Evolutionary conservation across 768 basidiomycete genomes (phyloP).

Genomic region (Russula lepida): DNA sequence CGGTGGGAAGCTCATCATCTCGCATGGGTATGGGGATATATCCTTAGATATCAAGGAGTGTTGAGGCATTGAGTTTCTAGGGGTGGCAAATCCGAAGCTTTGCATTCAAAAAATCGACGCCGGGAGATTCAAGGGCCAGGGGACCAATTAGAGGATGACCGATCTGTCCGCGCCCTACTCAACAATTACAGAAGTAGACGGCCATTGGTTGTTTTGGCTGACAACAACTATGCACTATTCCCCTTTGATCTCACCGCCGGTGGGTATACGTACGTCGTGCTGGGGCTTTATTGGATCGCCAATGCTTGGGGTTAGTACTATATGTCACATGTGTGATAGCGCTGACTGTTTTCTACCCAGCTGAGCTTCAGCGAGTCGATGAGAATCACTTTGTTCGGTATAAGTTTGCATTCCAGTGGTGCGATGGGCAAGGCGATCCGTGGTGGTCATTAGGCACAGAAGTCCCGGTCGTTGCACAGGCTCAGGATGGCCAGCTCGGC

Average conservation of each 20-base stretch:
- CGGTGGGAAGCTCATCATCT: constrained; percentile 64
- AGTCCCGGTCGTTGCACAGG: not conserved
- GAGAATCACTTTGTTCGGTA: constrained; percentile 54
- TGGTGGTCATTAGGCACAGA: constrained; percentile 35
- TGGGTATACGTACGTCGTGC: constrained; percentile 44
- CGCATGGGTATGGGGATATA: constrained; percentile 57
- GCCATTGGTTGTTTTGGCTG: constrained; percentile 63
- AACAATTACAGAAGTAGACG: constrained; percentile 44
- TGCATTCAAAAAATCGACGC: constrained; percentile 37
- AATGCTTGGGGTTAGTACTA: constrained; percentile 55
- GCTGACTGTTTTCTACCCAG: constrained; percentile 28
- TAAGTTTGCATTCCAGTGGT: constrained; percentile 84
- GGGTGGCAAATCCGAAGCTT: constrained; percentile 60
- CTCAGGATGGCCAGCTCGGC: not conserved
- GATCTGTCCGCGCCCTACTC: constrained; percentile 62
- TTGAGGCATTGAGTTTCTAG: constrained; percentile 29
- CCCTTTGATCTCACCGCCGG: constrained; percentile 53
- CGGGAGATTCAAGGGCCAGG: constrained; percentile 37
- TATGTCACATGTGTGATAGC: not conserved
- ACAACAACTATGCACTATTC: constrained; percentile 65
- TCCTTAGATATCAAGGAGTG: not conserved
- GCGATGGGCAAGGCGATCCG: constrained; percentile 53
- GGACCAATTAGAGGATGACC: constrained; percentile 62
- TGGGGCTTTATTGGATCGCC: constrained; percentile 67
- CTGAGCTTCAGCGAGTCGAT: constrained; percentile 49